Percentiles rank a stretch among this genome's conserved stretches.
Conservation (phyloP, 176 grass and related monocot genomes). For the Oryza coarctata region DNA sequence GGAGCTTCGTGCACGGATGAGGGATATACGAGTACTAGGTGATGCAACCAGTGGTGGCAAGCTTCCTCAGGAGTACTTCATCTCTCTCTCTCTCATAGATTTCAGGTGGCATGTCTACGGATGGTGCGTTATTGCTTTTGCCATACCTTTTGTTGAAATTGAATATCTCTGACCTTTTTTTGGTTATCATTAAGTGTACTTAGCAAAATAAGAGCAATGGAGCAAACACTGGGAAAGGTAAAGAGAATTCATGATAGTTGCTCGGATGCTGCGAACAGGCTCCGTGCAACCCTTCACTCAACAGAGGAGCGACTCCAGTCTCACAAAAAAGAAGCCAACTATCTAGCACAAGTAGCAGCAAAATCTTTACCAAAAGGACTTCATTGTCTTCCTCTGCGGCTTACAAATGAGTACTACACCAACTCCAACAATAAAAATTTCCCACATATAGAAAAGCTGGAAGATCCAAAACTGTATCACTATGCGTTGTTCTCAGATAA, state of each 20-base stretch:
- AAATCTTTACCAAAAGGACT: conserved; percentile 86
- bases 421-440: conserved; percentile 50
- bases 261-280: conserved; percentile 49
- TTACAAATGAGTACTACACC: conserved; percentile 76
- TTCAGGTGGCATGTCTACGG: background rate
- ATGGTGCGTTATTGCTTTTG: background rate
- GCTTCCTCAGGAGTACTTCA: conserved; percentile 68
- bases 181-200: conserved; percentile 50
- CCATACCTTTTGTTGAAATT: background rate
- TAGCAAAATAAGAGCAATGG: conserved; percentile 76
- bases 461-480: conserved; percentile 81
- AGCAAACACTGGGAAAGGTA: conserved; percentile 61
- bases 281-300: conserved; percentile 58
- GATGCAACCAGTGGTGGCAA: conserved; percentile 54
- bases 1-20: conserved; percentile 69
- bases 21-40: conserved; percentile 59
- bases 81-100: conserved; percentile 10
- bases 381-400: conserved; percentile 76
- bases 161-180: conserved; percentile 26
- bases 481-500: conserved; percentile 98
- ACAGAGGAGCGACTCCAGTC: conserved; percentile 67
- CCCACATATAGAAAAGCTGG: conserved; percentile 61
- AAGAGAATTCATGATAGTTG: conserved; percentile 71
- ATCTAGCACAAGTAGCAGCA: conserved; percentile 77
- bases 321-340: conserved; percentile 64